Evolutionary conservation across 2,329 filamentous ascomycete species (phyloP).

Genomic region (Diaporthe citriasiana): DNA sequence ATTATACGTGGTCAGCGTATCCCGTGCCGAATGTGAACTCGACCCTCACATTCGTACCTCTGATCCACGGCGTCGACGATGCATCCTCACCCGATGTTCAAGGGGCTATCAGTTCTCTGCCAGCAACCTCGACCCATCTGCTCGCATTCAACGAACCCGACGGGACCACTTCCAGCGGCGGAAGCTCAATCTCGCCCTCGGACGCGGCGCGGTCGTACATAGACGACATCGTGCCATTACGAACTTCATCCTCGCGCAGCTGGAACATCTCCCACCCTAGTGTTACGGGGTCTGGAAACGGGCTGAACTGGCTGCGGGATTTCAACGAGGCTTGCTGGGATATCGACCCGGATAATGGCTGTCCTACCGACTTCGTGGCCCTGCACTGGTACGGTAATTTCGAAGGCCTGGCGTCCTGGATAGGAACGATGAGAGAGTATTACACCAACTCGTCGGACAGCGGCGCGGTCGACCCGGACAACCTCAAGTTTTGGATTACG

Average conservation of each 20-base stretch:
- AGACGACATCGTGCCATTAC: slow-evolving; percentile 53
- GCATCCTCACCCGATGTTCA: slow-evolving; percentile 48
- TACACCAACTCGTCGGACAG: slow-evolving; percentile 47
- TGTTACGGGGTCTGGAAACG: slow-evolving; percentile 56
- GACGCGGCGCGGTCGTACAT: slow-evolving; percentile 57
- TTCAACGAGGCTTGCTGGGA: slow-evolving; percentile 59
- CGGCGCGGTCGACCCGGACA: slow-evolving; percentile 43
- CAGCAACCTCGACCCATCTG: slow-evolving; percentile 54
- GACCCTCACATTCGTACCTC: slow-evolving; percentile 54
- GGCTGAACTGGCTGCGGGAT: slow-evolving; percentile 55
- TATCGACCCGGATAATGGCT: slow-evolving; percentile 53
- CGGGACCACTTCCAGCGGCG: slow-evolving; percentile 55
- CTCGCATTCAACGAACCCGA: slow-evolving; percentile 60
- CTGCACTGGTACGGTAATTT: slow-evolving; percentile 59
- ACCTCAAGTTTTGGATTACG: slow-evolving; percentile 55
- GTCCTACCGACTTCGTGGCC: slow-evolving; percentile 57
- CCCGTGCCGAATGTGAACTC: slow-evolving; percentile 47
- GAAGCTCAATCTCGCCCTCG: slow-evolving; percentile 55
- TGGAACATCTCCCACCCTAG: slow-evolving; percentile 58
- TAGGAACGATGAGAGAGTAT: slow-evolving; percentile 53
- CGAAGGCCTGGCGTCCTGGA: slow-evolving; percentile 53
- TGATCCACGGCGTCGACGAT: slow-evolving; percentile 55
- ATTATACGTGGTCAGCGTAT: slow-evolving; percentile 59
- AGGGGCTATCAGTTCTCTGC: slow-evolving; percentile 48
- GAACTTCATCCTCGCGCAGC: slow-evolving; percentile 44